Evolutionary conservation across 2,329 filamentous ascomycete species (phyloP), one percentile per base, ranked within the genome.

Genomic region (Nigrospora sphaerica): DNA sequence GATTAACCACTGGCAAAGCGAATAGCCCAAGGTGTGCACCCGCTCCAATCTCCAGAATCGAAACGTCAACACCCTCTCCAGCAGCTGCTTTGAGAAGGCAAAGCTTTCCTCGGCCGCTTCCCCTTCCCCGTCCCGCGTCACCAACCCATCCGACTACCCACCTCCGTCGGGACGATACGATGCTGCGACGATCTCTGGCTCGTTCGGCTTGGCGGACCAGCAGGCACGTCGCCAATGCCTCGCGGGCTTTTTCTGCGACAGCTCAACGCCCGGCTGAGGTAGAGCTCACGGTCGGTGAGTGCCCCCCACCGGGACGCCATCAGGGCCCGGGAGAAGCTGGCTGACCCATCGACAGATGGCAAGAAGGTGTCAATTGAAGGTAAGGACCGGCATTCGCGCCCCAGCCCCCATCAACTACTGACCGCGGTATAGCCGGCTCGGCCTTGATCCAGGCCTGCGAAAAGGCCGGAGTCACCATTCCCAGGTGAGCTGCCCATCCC

Each of bases 381-480:
- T 95, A 84, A 58, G 60, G 46, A 50, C 31, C 42, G 46, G 32
- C 34, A 23, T 16, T 32, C 18, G 14, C 33, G 23, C 18, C 14
- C 32, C 40, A 16, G 31, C 44, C 41, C 40, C 17, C 36, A 33
- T 17, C 32, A 42, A 42, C 47, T 57, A 51, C 65, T 75, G 62
- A 75, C 65, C 49, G 46, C 49, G 59, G 57, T 61, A 68, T 67
- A 95, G 92, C 92, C 71, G 92, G 92, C 57, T 93, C 93, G 60
- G 92, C 93, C 63, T 80, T 98, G 62, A 98, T 98, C 67, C 93
- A 98, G 75, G 93, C 93, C 65, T 98, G 93, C 76, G 93, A 98
- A 74, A 96, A 98, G 76, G 93, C 92, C 55, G 93, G 93, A 63
- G 80, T 78, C 56, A 93, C 86, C 52, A 78, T 97, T 63, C 92